phyloP scores from a whole-genome alignment of 1,139 yeast genomes.

The Diutina scorzettiae region DNA sequence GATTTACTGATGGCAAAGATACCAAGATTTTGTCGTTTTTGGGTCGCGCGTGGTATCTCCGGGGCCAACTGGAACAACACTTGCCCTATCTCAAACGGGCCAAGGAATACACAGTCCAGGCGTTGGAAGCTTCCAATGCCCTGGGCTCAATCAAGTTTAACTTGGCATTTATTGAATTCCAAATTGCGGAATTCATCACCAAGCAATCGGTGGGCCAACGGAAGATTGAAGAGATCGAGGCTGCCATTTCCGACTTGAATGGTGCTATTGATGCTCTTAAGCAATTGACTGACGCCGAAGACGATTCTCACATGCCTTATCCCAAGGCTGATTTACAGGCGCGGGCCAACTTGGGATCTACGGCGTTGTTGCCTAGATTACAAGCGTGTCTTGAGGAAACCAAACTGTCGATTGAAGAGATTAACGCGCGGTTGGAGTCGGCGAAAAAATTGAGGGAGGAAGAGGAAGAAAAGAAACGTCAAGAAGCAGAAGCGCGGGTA shows the following conservation, averaged over 20 bases:
- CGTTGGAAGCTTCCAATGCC: constrained; percentile 24
- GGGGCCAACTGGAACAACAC: constrained; percentile 64
- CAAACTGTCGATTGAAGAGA: constrained; percentile 46
- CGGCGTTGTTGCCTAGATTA: constrained; percentile 62
- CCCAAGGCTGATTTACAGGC: constrained; percentile 70
- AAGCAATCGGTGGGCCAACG: constrained; percentile 53
- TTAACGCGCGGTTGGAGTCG: constrained; percentile 52
- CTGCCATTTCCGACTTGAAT: constrained; percentile 45
- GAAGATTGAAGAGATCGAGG: constrained; percentile 47
- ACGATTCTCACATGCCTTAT: constrained; percentile 54
- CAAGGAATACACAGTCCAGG: constrained; percentile 47
- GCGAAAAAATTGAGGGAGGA: constrained; percentile 59
- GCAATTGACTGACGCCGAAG: constrained; percentile 37
- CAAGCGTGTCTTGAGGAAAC: constrained; percentile 66
- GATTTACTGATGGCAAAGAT: constrained; percentile 54
- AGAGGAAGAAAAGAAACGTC: constrained; percentile 33
- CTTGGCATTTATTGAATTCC: constrained; percentile 75
- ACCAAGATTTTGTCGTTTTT: constrained; percentile 57
- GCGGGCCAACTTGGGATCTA: constrained; percentile 75
- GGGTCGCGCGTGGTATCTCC: constrained; percentile 83
- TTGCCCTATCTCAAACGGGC: constrained; percentile 49
- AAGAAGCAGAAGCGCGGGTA: constrained; percentile 27
- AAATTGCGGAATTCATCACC: constrained; percentile 72
- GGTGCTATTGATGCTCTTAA: constrained; percentile 52
- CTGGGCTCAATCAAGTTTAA: constrained; percentile 50